A percentile compares a stretch with the other conserved stretches of the same genome.
Evolutionary conservation across 1,284 basidiomycete species (phyloP).

Genomic region (Cronartium ribicola): DNA sequence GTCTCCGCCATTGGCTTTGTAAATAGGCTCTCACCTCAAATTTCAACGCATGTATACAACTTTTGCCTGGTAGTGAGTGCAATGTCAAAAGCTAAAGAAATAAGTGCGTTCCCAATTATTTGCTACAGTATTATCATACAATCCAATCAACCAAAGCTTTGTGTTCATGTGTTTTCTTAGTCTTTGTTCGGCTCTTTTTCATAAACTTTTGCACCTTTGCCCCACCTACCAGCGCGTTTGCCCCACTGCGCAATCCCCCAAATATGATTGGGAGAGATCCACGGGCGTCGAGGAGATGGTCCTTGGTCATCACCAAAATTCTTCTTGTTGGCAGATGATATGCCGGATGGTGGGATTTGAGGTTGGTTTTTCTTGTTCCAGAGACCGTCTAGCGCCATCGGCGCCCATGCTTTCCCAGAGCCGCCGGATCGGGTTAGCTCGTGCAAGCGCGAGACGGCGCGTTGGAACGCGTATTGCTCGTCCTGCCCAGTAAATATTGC

Average conservation of each 20-base stretch:
- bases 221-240: constrained; percentile 38
- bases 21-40: too few relatives aligned
- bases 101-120: too few relatives aligned
- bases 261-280: constrained; percentile 18
- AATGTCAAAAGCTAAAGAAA: too few relatives aligned
- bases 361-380: not conserved
- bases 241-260: constrained; percentile 31
- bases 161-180: too few relatives aligned
- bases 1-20: too few relatives aligned
- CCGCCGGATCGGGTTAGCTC: constrained; percentile 26
- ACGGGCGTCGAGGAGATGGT: not conserved
- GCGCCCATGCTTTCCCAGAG: constrained; percentile 28
- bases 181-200: not conserved
- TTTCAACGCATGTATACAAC: too few relatives aligned
- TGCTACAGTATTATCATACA: too few relatives aligned
- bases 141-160: too few relatives aligned
- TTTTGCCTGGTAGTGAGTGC: too few relatives aligned
- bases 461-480: constrained; percentile 33
- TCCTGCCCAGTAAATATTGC: constrained; percentile 35
- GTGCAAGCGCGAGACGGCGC: constrained; percentile 18
- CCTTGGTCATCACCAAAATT: not conserved
- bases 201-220: constrained; percentile 19
- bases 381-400: constrained; percentile 9
- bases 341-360: not conserved
- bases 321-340: not conserved